These are phyloP conservation scores for Cotoneaster glaucophyllus DNA, from an alignment of 306 rosid genomes.

Conservation along the genomic window DNA sequence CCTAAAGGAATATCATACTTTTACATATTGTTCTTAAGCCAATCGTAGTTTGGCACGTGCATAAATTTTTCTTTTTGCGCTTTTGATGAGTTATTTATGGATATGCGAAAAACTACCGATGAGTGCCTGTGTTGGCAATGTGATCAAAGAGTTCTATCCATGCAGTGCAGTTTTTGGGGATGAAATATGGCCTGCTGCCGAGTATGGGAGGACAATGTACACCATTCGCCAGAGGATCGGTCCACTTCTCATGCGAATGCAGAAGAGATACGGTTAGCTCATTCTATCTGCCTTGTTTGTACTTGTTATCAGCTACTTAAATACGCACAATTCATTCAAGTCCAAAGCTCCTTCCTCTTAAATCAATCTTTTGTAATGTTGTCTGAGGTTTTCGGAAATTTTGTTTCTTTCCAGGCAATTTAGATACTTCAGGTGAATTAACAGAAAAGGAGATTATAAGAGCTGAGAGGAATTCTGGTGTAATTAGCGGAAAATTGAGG, in stretches of 20 bases:
- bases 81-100: not conserved
- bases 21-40: too few relatives aligned
- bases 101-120: not conserved
- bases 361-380: not conserved
- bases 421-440: conserved; percentile 45
- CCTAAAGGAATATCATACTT: too few relatives aligned
- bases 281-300: not conserved
- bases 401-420: conserved; percentile 49
- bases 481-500: conserved; percentile 78
- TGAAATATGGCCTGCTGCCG: conserved; percentile 98
- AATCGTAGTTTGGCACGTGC: not conserved
- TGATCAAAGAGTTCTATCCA: conserved; percentile 27
- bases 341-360: not conserved
- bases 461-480: conserved; percentile 93
- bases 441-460: conserved; percentile 90
- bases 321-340: not conserved
- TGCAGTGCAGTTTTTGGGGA: conserved; percentile 98
- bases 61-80: too few relatives aligned
- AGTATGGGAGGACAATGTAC: conserved; percentile 98
- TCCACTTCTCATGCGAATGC: conserved; percentile 83
- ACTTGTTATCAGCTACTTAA: not conserved
- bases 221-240: conserved; percentile 91
- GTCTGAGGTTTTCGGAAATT: conserved; percentile 10
- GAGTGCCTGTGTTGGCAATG: conserved; percentile 21
- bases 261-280: conserved; percentile 81